Percentiles rank a stretch among this genome's conserved stretches.
Evolutionary conservation across 345 rosid genomes (phyloP).

Genomic region (Hevea brasiliensis): DNA sequence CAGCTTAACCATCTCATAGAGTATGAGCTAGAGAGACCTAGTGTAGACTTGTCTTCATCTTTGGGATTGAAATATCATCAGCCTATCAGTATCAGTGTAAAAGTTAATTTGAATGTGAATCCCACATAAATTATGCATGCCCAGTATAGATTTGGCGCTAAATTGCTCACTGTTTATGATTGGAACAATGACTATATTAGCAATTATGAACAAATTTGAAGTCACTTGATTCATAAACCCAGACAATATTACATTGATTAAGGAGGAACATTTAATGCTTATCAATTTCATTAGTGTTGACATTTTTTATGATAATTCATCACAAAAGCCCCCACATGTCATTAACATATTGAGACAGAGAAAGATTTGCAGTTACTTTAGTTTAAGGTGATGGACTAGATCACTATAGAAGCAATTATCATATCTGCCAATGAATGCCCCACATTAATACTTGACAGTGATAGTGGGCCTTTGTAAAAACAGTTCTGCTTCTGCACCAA

Average conservation of each 20-base stretch:
- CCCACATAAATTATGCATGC: not conserved
- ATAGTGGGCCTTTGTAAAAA: not conserved
- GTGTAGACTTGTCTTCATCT: not conserved
- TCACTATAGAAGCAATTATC: not conserved
- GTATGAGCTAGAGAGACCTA: not conserved
- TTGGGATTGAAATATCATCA: no score
- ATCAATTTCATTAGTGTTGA: slow-evolving; percentile 1
- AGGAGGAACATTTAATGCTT: slow-evolving; percentile 1
- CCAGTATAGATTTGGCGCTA: not conserved
- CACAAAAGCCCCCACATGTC: not conserved
- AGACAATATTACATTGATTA: not conserved
- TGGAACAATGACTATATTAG: not conserved
- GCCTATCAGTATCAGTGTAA: no score
- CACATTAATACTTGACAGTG: not conserved
- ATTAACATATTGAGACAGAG: slow-evolving; percentile 8
- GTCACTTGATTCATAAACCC: not conserved
- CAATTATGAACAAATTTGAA: not conserved
- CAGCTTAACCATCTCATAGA: not conserved
- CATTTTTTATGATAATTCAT: not conserved
- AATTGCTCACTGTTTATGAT: no score
- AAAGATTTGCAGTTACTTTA: slow-evolving; percentile 1
- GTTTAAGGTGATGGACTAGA: not conserved
- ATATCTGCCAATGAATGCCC: not conserved
- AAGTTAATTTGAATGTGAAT: not conserved
- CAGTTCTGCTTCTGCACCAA: not conserved